Percentiles rank a stretch among this genome's conserved stretches.
phyloP scores from a whole-genome alignment of 441 rosid genomes.

The Gossypium gossypioides region DNA sequence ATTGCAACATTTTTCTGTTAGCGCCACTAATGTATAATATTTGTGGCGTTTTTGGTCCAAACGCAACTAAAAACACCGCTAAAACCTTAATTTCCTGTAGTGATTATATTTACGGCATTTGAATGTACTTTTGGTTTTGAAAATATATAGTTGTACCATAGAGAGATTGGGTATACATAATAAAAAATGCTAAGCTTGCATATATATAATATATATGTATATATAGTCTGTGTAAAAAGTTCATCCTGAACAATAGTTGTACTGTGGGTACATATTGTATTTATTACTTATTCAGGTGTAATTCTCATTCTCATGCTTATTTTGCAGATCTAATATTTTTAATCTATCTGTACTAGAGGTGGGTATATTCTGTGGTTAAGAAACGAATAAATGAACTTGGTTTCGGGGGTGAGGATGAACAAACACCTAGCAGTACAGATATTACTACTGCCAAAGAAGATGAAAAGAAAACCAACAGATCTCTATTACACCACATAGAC shows the following conservation, averaged over 20 bases:
- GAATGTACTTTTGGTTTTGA: neutral
- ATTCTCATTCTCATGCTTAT: neutral
- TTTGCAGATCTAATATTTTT: constrained; percentile 81
- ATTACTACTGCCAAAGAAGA: constrained; percentile 29
- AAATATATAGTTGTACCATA: neutral
- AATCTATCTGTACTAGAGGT: constrained; percentile 83
- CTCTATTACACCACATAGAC: too few species aligned
- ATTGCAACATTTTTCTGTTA: too few species aligned
- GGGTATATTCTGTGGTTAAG: constrained; percentile 85
- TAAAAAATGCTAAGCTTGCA: neutral
- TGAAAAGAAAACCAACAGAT: constrained; percentile 67
- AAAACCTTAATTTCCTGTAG: too few species aligned
- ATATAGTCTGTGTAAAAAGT: neutral
- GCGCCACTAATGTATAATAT: too few species aligned
- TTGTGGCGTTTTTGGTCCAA: too few species aligned
- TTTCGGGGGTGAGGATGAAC: constrained; percentile 77
- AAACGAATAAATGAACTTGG: constrained; percentile 85
- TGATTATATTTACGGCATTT: too few species aligned
- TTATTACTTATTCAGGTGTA: neutral
- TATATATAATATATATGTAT: too few species aligned
- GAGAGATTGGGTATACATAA: neutral
- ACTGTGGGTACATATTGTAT: neutral
- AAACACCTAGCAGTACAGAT: constrained; percentile 14
- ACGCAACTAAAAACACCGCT: too few species aligned
- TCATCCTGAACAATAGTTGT: neutral